Evolutionary conservation across 441 rosid genomes (phyloP).

Genomic region (Rhodomyrtus psidioides): DNA sequence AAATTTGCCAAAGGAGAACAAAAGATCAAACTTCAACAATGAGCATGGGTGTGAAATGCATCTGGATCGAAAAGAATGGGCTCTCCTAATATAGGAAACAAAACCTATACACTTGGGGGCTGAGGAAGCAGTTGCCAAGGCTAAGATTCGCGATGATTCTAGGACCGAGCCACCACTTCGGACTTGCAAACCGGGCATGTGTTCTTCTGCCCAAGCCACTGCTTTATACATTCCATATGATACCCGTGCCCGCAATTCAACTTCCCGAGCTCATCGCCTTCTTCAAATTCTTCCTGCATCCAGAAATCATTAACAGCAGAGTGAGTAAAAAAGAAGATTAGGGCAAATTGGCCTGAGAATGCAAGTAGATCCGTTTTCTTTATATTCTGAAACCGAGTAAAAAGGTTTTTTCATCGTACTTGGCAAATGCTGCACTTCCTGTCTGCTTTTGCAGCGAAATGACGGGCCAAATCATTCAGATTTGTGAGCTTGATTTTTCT

Average conservation of each 20-base stretch:
- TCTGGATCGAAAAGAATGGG: not conserved
- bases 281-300: constrained; percentile 71
- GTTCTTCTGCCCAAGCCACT: constrained; percentile 80
- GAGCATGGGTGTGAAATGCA: not conserved
- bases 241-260: constrained; percentile 71
- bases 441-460: constrained; percentile 24
- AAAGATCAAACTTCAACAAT: not conserved
- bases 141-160: not conserved
- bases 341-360: not conserved
- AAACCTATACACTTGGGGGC: not conserved
- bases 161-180: constrained; percentile 29
- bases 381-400: not conserved
- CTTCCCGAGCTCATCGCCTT: constrained; percentile 59
- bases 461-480: constrained; percentile 20
- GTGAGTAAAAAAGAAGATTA: not conserved
- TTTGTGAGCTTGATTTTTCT: constrained; percentile 39
- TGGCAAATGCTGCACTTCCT: constrained; percentile 86
- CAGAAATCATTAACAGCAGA: not conserved
- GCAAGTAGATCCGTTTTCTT: not conserved
- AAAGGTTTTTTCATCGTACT: constrained; percentile 25
- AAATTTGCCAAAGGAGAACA: not conserved
- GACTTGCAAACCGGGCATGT: constrained; percentile 76
- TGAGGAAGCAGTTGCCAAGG: not conserved
- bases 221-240: constrained; percentile 76
- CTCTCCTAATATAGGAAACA: not conserved